Evolutionary conservation across 805 yeast species (phyloP).

Genomic region (Soucietia sequanensis): DNA sequence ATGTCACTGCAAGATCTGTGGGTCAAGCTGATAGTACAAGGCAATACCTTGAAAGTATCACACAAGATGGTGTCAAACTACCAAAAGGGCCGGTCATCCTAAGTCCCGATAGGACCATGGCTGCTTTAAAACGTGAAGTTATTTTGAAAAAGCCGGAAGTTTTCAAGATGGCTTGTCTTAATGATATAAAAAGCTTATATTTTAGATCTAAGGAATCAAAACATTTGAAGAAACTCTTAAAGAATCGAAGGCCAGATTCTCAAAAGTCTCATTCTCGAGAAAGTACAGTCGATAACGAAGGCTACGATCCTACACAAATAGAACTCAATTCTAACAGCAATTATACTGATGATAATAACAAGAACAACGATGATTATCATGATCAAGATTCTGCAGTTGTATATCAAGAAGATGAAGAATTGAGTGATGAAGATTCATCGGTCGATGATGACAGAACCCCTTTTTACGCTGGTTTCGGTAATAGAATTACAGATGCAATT

Average conservation of each 20-base stretch:
- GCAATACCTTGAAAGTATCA: conserved; percentile 72
- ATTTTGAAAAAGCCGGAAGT: conserved; percentile 94
- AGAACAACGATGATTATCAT: background rate
- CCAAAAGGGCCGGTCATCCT: conserved; percentile 93
- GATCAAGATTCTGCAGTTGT: background rate
- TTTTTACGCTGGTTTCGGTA: conserved; percentile 97
- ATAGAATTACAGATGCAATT: conserved; percentile 92
- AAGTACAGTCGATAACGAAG: no score
- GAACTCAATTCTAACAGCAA: no score
- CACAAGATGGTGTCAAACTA: conserved; percentile 63
- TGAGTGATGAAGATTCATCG: conserved; percentile 7
- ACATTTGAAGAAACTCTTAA: no score
- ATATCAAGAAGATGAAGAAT: background rate
- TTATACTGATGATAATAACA: no score
- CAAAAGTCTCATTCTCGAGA: no score
- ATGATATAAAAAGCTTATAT: conserved; percentile 78
- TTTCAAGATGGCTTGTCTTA: conserved; percentile 96
- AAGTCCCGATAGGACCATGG: conserved; percentile 95
- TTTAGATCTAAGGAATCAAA: conserved; percentile 23
- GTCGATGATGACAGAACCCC: conserved; percentile 67
- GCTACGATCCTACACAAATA: no score
- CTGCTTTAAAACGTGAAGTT: conserved; percentile 89
- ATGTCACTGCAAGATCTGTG: conserved; percentile 90
- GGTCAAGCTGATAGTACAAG: conserved; percentile 95
- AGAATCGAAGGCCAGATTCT: no score